Base-by-base conservation (phyloP, 2,329 filamentous ascomycete species). In the Amphichorda felina region DNA sequence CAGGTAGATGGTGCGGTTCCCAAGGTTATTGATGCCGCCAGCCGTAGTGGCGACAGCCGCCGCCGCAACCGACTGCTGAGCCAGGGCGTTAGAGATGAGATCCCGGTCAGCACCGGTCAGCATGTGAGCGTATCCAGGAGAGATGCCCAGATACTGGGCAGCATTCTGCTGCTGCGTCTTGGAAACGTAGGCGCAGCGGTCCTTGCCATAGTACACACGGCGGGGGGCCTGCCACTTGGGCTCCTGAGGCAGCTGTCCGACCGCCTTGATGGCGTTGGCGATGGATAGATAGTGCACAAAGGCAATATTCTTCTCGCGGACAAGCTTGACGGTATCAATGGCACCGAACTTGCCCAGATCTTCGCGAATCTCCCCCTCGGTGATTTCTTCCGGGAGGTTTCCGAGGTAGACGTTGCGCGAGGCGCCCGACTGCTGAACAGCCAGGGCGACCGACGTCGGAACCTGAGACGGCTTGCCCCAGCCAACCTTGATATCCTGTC, bases 91-190 rank as follows among this genome's bases (percentile, higher is more conserved):
- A 14, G 89, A 95, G 54, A 98, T 96, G 48, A 98, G 70, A 52
- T 98, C 91, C 34, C 89, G 85, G 57, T 98, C 91, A 36, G 89
- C 89, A 34, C 87, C 88, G 48, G 94, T 96, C 45, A 98, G 70
- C 58, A 95, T 89, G 56, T 96, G 88, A 15, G 91, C 88, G 52
- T 96, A 95, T 19, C 89, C 89, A 26, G 91, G 91, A 15, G 91
- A 87, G 50, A 98, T 98, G 37, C 91, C 91, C 17, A 98, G 73
- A 56, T 96, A 98, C 61, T 98, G 91, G 24, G 91, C 91, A 7
- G 91, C 91, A 50, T 98, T 98, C 62, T 98, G 91, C 65, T 98
- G 91, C 63, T 98, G 91, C 0, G 91, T 98, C 73, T 98, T 98
- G 40, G 91, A 98, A 35, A 98, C 89, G 51, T 98, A 98, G 14